These are phyloP conservation scores for Colletotrichum coccodes DNA, from an alignment of 2,329 filamentous ascomycete species.

Conservation along the genomic window DNA sequence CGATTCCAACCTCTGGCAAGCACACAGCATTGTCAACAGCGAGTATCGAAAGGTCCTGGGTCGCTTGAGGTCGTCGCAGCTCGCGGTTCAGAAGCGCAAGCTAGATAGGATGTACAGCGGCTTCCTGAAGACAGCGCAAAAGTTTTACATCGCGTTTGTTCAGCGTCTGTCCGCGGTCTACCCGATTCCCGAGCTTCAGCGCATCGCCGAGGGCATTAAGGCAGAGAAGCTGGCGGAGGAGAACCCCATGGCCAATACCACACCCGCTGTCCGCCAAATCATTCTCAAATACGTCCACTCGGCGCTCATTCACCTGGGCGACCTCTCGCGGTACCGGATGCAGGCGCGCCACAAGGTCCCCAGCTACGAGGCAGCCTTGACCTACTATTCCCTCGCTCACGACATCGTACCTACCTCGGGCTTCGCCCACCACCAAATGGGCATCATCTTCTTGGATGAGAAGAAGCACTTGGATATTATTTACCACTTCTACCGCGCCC, in stretches of 20 bases:
- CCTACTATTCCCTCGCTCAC: constrained; percentile 86
- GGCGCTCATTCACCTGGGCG: constrained; percentile 87
- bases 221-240: constrained; percentile 53
- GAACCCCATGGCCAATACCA: constrained; percentile 54
- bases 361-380: constrained; percentile 82
- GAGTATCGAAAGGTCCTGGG: constrained; percentile 79
- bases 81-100: constrained; percentile 76
- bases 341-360: constrained; percentile 77
- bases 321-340: constrained; percentile 86
- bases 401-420: constrained; percentile 83
- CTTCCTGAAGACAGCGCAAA: constrained; percentile 88
- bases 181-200: constrained; percentile 60
- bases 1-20: constrained; percentile 80
- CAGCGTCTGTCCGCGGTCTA: constrained; percentile 76
- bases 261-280: constrained; percentile 62
- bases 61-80: constrained; percentile 60
- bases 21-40: constrained; percentile 80
- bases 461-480: constrained; percentile 84
- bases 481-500: constrained; percentile 88
- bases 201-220: constrained; percentile 54
- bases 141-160: constrained; percentile 89
- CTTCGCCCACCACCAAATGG: constrained; percentile 88
- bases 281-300: constrained; percentile 82
- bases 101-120: constrained; percentile 82
- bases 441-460: constrained; percentile 83